A percentile compares a stretch with the other conserved stretches of the same genome.
Evolutionary conservation across 2,329 filamentous ascomycete genomes (phyloP).

Genomic region (Diaporthe ampelina): DNA sequence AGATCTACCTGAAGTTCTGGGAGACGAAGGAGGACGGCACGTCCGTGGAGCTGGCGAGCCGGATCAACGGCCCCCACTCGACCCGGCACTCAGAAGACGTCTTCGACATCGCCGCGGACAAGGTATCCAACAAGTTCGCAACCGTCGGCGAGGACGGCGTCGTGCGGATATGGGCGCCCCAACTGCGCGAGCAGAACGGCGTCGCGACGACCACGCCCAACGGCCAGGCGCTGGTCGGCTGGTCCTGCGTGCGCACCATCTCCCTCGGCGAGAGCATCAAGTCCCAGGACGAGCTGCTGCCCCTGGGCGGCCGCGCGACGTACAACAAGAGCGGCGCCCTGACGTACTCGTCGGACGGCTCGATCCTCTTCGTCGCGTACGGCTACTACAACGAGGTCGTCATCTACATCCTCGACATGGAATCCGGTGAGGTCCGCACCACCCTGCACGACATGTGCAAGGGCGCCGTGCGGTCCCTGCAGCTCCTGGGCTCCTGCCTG

Average conservation of each 20-base stretch:
- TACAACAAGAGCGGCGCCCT: constrained; percentile 72
- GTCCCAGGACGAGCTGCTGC: constrained; percentile 52
- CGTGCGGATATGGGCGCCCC: constrained; percentile 86
- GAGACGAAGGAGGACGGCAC: constrained; percentile 69
- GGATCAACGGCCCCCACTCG: constrained; percentile 86
- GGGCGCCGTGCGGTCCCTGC: constrained; percentile 75
- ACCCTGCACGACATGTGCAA: constrained; percentile 78
- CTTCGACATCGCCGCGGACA: constrained; percentile 80
- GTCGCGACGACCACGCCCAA: constrained; percentile 71
- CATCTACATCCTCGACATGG: constrained; percentile 82
- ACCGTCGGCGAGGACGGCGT: constrained; percentile 86
- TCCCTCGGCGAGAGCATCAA: constrained; percentile 60
- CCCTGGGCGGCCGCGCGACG: constrained; percentile 46
- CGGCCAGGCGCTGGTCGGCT: constrained; percentile 75
- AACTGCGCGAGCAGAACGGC: constrained; percentile 77
- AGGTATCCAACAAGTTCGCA: constrained; percentile 79
- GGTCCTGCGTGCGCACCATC: constrained; percentile 77
- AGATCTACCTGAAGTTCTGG: constrained; percentile 95
- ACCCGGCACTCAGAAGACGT: constrained; percentile 70
- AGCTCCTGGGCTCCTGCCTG: constrained; percentile 80
- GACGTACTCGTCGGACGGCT: constrained; percentile 87
- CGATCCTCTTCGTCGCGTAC: constrained; percentile 80
- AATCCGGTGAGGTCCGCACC: constrained; percentile 75
- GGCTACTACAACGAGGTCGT: constrained; percentile 69
- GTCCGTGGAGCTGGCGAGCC: constrained; percentile 81